Conservation (phyloP, 2,329 filamentous ascomycete species). For the Neonectria coccinea region DNA sequence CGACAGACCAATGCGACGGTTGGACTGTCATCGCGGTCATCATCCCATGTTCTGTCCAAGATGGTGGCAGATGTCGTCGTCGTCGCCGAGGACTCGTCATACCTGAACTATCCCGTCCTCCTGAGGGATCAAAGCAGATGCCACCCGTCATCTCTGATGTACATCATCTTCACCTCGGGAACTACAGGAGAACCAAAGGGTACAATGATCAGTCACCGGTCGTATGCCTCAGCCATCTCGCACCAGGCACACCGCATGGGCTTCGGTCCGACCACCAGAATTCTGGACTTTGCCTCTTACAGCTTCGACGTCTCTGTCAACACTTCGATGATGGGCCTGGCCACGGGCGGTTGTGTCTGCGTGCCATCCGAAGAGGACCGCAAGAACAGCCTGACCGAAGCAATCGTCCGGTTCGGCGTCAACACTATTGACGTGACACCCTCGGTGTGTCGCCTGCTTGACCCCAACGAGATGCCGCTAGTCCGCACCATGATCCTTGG, state of each 20-base stretch:
- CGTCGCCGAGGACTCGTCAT: neutral
- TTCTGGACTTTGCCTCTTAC: slow-evolving; percentile 24
- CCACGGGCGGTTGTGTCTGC: slow-evolving; percentile 18
- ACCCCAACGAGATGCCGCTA: no score
- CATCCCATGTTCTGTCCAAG: neutral
- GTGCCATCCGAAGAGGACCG: slow-evolving; percentile 20
- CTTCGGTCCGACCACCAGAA: neutral
- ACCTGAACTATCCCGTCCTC: no score
- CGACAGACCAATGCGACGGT: slow-evolving; percentile 2
- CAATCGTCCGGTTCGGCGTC: no score
- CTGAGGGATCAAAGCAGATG: neutral
- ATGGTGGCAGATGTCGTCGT: neutral
- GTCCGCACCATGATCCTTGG: slow-evolving; percentile 10
- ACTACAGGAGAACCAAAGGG: slow-evolving; percentile 18
- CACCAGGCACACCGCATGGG: neutral
- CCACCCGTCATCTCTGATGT: slow-evolving; percentile 2
- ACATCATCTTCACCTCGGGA: slow-evolving; percentile 19
- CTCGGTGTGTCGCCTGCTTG: no score
- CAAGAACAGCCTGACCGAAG: neutral
- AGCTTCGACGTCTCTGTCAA: slow-evolving; percentile 5
- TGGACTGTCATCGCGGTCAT: neutral
- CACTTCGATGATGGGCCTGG: slow-evolving; percentile 2
- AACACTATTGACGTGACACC: no score
- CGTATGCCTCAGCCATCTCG: neutral
- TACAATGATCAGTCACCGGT: slow-evolving; percentile 4